Percentiles rank a stretch among this genome's conserved stretches.
Evolutionary conservation across 768 basidiomycete species (phyloP).

Genomic region (Termitomyces sp.): DNA sequence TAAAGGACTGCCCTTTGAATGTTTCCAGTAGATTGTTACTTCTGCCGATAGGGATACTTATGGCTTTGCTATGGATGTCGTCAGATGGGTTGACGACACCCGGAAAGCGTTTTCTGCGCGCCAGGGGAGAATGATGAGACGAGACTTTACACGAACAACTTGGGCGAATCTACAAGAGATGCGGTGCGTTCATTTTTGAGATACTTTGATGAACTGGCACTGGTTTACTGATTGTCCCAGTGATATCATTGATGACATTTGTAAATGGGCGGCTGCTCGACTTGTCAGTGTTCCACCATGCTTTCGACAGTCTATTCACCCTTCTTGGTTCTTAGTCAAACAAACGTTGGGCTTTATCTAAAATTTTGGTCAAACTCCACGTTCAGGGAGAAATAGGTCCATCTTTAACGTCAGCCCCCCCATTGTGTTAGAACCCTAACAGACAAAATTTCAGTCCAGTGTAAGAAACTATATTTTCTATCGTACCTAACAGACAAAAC

Average conservation of each 20-base stretch:
- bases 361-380: neutral
- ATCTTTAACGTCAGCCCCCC: constrained; percentile 2
- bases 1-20: neutral
- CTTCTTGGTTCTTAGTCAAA: neutral
- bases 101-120: neutral
- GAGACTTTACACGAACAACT: neutral
- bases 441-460: too few species aligned
- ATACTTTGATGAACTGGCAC: neutral
- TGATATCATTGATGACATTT: constrained; percentile 10
- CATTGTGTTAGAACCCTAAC: too few species aligned
- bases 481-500: too few species aligned
- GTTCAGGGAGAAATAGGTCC: neutral
- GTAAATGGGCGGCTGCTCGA: constrained; percentile 2
- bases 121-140: neutral
- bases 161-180: constrained; percentile 7
- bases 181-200: neutral
- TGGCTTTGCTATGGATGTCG: constrained; percentile 3
- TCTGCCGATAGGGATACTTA: neutral
- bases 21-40: neutral
- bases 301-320: neutral
- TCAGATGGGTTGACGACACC: neutral
- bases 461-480: too few species aligned
- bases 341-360: neutral
- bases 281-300: neutral
- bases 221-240: neutral